Evolutionary conservation across 441 rosid species (phyloP).

Genomic region (Arabidopsis hybrid): DNA sequence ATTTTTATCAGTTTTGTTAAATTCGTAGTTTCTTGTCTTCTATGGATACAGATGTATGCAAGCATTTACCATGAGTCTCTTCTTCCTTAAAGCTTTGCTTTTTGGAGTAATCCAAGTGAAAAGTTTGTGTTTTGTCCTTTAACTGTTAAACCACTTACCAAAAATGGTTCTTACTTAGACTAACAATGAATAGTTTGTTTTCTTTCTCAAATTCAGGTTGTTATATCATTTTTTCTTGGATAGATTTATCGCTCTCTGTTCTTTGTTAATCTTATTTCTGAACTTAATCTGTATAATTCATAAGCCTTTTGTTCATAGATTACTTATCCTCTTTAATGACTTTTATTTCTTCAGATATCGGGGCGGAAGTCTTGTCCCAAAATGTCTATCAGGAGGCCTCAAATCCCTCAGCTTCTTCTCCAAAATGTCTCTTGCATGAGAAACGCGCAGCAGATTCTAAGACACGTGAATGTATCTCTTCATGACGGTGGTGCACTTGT

Average conservation of each 20-base stretch:
- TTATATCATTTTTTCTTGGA: no score
- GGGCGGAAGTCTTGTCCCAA: neutral
- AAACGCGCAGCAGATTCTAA: constrained; percentile 79
- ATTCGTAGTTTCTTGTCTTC: no score
- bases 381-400: constrained; percentile 69
- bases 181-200: no score
- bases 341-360: constrained; percentile 5
- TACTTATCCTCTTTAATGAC: neutral
- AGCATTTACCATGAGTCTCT: no score
- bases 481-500: constrained; percentile 87
- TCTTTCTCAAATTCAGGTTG: no score
- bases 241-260: neutral
- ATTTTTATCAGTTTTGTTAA: no score
- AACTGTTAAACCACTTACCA: no score
- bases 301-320: neutral
- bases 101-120: no score
- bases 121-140: no score
- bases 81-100: no score
- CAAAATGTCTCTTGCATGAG: constrained; percentile 92
- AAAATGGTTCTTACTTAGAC: no score
- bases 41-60: no score
- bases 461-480: constrained; percentile 71
- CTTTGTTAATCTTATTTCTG: neutral
- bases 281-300: neutral
- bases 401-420: constrained; percentile 73